These are phyloP conservation scores for Diaporthe humulicola DNA, from an alignment of 2,329 filamentous ascomycete species.

Conservation along the genomic window DNA sequence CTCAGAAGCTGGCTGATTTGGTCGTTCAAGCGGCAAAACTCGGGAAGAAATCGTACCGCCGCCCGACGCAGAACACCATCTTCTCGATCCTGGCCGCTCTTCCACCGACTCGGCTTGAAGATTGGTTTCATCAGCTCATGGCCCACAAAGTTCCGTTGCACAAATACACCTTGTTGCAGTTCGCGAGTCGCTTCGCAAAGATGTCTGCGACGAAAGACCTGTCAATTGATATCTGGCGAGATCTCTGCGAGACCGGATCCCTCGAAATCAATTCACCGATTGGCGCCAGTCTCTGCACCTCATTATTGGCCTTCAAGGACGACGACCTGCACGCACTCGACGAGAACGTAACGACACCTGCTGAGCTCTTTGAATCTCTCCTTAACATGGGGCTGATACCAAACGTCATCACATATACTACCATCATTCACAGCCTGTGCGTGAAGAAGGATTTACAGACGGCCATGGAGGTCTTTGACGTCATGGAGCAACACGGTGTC, in stretches of 20 bases:
- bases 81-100: constrained; percentile 39
- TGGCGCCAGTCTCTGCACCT: constrained; percentile 69
- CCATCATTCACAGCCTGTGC: constrained; percentile 79
- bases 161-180: constrained; percentile 60
- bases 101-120: constrained; percentile 43
- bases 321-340: constrained; percentile 43
- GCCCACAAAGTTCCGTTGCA: constrained; percentile 50
- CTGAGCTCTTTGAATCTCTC: constrained; percentile 68
- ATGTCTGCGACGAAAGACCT: constrained; percentile 53
- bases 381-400: constrained; percentile 72
- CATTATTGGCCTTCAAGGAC: constrained; percentile 63
- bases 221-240: constrained; percentile 60
- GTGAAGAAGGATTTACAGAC: constrained; percentile 72
- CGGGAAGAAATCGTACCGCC: constrained; percentile 42
- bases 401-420: constrained; percentile 73
- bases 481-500: constrained; percentile 71
- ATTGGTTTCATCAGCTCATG: constrained; percentile 54
- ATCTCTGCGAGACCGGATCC: constrained; percentile 48
- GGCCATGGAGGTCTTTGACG: constrained; percentile 74
- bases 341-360: constrained; percentile 59
- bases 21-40: constrained; percentile 40
- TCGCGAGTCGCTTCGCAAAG: constrained; percentile 61
- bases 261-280: constrained; percentile 61
- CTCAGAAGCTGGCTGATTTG: constrained; percentile 34
- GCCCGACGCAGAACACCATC: constrained; percentile 55